Evolutionary conservation across 2,329 filamentous ascomycete species (phyloP).

Genomic region (Calonectria multiphialidica): DNA sequence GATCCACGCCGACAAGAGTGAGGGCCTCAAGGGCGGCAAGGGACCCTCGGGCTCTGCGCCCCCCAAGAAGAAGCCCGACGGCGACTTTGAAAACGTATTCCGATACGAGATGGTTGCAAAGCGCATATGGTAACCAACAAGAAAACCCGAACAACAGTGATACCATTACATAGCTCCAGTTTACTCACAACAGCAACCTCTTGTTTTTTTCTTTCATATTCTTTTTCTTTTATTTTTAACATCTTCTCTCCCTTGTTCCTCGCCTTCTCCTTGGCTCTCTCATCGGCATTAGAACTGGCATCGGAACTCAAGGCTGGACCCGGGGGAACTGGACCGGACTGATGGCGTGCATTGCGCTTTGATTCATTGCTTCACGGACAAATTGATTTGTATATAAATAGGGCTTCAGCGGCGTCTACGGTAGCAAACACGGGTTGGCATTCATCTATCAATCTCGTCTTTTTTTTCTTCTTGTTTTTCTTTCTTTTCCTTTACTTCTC

Average conservation of each 20-base stretch:
- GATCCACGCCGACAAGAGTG: conserved; percentile 88
- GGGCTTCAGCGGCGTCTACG: neutral
- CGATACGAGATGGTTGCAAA: conserved; percentile 97
- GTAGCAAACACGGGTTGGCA: neutral
- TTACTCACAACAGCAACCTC: neutral
- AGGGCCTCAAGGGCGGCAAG: conserved; percentile 70
- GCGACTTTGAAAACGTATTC: conserved; percentile 73
- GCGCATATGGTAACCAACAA: conserved; percentile 82
- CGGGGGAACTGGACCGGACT: conserved; percentile 16
- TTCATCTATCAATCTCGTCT: neutral
- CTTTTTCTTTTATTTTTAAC: neutral
- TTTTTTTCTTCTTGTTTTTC: neutral
- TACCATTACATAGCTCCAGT: neutral
- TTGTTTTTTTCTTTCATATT: neutral
- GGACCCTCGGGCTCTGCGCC: conserved; percentile 62
- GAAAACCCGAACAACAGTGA: neutral
- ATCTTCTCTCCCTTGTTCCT: neutral
- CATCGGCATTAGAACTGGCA: neutral
- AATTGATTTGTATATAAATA: conserved; percentile 8
- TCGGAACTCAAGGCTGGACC: conserved; percentile 20
- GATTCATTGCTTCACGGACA: neutral
- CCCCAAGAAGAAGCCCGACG: conserved; percentile 59
- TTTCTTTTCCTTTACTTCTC: neutral
- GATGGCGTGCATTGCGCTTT: neutral
- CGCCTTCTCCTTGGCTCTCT: neutral